These are phyloP conservation scores for Secale cereale DNA, from an alignment of 176 grass and related monocot species.

Conservation along the genomic window DNA sequence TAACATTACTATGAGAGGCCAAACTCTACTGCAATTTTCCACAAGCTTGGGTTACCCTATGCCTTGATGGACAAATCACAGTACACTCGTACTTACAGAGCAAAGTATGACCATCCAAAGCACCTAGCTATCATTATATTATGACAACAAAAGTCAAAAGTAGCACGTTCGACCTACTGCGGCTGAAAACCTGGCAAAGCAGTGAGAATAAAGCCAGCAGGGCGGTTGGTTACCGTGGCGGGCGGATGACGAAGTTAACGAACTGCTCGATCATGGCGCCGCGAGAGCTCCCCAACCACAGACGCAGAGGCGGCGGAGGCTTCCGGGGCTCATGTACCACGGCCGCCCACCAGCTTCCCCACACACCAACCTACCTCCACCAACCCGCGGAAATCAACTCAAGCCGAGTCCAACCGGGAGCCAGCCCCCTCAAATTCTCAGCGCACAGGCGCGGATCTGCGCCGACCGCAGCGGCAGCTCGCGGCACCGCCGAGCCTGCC, in stretches of 20 bases:
- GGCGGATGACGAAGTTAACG: constrained; percentile 97
- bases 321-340: constrained; percentile 30
- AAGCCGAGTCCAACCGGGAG: background rate
- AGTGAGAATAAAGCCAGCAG: background rate
- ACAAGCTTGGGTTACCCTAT: background rate
- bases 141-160: background rate
- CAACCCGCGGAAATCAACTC: constrained; percentile 18
- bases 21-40: background rate
- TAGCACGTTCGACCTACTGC: background rate
- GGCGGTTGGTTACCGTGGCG: constrained; percentile 74
- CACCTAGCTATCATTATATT: background rate
- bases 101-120: background rate
- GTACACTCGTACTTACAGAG: background rate
- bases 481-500: background rate
- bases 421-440: background rate
- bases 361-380: background rate
- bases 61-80: background rate
- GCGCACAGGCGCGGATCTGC: constrained; percentile 31
- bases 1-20: background rate
- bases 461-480: background rate
- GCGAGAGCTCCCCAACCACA: constrained; percentile 15
- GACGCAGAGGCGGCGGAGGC: background rate
- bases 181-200: background rate
- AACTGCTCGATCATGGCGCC: constrained; percentile 93
- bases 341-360: background rate